A percentile compares a stretch with the other conserved stretches of the same genome.
Conservation (phyloP, 2,329 filamentous ascomycete species). For the Trichophyton equinum region DNA sequence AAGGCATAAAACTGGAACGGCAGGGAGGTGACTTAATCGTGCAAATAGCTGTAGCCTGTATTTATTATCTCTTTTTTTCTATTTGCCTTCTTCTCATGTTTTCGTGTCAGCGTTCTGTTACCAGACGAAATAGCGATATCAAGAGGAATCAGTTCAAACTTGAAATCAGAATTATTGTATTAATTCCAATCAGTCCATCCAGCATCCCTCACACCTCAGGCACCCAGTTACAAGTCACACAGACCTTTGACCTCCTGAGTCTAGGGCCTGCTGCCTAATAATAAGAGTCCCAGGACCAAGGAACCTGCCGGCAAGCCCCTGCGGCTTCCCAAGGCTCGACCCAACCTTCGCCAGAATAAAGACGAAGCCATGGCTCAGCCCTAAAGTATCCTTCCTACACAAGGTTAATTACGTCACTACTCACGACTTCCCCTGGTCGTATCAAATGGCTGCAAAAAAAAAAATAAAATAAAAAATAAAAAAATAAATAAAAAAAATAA, state of each 20-base stretch:
- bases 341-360: neutral
- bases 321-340: neutral
- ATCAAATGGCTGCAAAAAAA: neutral
- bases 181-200: neutral
- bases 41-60: neutral
- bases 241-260: neutral
- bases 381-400: neutral
- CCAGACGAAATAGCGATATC: neutral
- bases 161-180: neutral
- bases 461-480: no score
- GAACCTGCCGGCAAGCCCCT: neutral
- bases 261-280: neutral
- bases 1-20: neutral
- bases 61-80: neutral
- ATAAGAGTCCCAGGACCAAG: neutral
- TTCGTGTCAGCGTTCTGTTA: neutral
- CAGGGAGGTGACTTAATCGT: neutral
- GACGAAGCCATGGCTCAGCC: neutral
- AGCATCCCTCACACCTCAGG: no score
- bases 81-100: neutral
- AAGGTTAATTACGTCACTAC: neutral
- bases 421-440: neutral
- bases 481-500: no score
- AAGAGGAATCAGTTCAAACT: neutral
- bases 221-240: neutral